Evolutionary conservation across 73 alveolate genomes (phyloP), one percentile per base, ranked within the genome.

Genomic region (Effrenium voratum): DNA sequence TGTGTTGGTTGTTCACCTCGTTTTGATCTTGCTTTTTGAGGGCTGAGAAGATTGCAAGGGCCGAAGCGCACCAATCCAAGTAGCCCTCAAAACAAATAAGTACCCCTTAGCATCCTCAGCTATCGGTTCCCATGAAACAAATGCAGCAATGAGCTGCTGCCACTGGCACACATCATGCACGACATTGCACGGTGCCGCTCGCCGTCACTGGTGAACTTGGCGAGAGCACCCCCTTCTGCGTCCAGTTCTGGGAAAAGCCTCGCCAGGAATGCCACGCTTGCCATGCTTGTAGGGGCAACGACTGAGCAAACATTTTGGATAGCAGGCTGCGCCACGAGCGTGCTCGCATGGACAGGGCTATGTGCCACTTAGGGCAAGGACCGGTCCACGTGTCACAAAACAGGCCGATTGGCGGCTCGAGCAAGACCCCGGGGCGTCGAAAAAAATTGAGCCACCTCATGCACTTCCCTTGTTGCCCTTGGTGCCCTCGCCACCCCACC

Each of bases 161-260:
- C 12, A 36, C 49, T 32, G 49, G 24, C 13, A 34, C 97, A 32
- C 28, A 90, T 75, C 97, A 90, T 68, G 76, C 97, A 90, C 43
- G 88, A 68, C 75, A 90, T 55, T 57, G 97, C 97, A 22, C 97
- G 97, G 19, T 68, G 87, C 44, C 97, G 86, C 43, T 90, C 97
- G 55, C 30, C 41, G 57, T 76, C 87, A 40, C 57, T 10, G 36
- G 87, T 36, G 63, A 52, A 52, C 34, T 5, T 45, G 55, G 88
- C 88, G 59, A 68, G 97, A 12, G 97, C 68, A 32, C 97, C 97
- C 41, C 12, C 44, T 15, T 68, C 63, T 55, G 32, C 41, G 12
- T 6, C 73, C 59, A 90, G 87, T 87, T 90, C 97, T 3, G 97
- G 97, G 73, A 90, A 90, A 16, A 90, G 88, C 97, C 97, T 90